Base-by-base conservation (phyloP, 2,329 filamentous ascomycete species). In the Botryosphaeria agaves region DNA sequence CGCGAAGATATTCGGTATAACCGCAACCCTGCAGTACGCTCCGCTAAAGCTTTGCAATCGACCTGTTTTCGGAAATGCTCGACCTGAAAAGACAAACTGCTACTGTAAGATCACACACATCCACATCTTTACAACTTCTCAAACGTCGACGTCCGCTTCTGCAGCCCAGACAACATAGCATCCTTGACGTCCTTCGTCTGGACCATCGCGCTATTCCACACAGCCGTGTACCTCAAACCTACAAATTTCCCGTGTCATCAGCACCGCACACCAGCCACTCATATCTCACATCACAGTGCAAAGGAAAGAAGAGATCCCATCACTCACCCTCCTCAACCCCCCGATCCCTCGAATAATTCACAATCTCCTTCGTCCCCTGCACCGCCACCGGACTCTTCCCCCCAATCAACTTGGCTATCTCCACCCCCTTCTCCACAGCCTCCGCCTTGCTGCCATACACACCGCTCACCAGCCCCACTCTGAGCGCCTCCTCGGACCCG, bases 341-440 rank as follows among this genome's bases (percentile, higher is more conserved):
- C 49, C 84, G 72, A 51, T 92, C 85, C 43, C 81, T 66, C 19
- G 76, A 78, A 47, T 76, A 82, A 52, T 89, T 84, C 47, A 93
- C 49, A 37, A 92, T 55, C 56, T 89, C 79, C 61, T 93, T 93
- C 6, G 84, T 92, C 5, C 80, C 76, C 58, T 83, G 72, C 38
- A 87, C 79, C 2, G 83, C 84, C 14, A 95, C 74, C 0, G 87
- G 87, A 46, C 80, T 89, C 66, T 94, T 94, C 12, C 51, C 59
- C 17, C 80, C 78, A 34, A 94, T 69, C 44, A 72, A 43, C 7
- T 46, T 54, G 1, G 76, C 82, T 44, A 80, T 46, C 37, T 69
- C 61, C 36, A 85, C 28, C 0, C 66, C 83, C 21, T 66, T 66
- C 24, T 57, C 55, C 15, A 91, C 48, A 2, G 76, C 68, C 26